Evolutionary conservation across 1,284 basidiomycete genomes (phyloP).

Genomic region (Ceratobasidium sp.): DNA sequence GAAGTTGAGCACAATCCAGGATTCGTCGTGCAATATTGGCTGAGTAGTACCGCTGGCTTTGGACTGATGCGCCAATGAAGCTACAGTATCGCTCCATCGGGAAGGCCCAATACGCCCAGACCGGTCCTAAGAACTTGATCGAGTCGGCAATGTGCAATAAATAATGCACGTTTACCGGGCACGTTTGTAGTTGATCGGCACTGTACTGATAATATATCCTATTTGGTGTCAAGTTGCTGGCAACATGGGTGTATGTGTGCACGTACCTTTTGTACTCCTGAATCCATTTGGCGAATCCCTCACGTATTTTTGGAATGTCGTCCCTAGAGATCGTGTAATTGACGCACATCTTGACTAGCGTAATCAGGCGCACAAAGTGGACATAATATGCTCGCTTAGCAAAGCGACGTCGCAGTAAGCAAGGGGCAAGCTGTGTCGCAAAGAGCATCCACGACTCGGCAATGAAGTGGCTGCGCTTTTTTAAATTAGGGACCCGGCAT

Average conservation of each 20-base stretch:
- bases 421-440: constrained; percentile 10
- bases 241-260: no score
- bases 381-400: constrained; percentile 39
- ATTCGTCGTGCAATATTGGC: constrained; percentile 45
- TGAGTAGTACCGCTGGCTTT: constrained; percentile 45
- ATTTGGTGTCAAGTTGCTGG: no score
- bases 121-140: constrained; percentile 50
- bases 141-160: constrained; percentile 51
- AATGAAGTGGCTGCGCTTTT: no score
- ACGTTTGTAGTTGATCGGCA: constrained; percentile 46
- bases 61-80: no score
- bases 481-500: no score
- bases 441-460: no score
- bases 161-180: constrained; percentile 53
- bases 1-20: constrained; percentile 42
- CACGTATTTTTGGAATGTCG: no score
- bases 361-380: constrained; percentile 42
- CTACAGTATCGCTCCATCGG: no score
- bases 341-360: constrained; percentile 49
- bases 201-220: no score
- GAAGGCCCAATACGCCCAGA: no score
- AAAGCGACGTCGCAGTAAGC: constrained; percentile 5
- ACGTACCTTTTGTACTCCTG: no score
- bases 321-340: constrained; percentile 52
- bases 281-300: no score